Evolutionary conservation across 2,329 filamentous ascomycete genomes (phyloP).

Genomic region (Aureobasidium sp.): DNA sequence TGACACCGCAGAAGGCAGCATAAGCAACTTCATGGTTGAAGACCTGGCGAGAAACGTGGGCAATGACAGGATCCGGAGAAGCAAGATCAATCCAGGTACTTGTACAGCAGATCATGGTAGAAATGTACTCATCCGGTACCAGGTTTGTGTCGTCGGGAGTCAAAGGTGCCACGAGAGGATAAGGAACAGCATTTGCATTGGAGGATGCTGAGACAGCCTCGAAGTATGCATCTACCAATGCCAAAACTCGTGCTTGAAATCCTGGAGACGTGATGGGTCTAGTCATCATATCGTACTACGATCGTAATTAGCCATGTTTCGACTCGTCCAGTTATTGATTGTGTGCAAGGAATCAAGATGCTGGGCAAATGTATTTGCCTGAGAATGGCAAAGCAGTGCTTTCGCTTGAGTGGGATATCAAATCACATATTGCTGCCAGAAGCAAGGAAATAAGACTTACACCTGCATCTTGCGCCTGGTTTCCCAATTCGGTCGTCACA

Average conservation of each 20-base stretch:
- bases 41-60: constrained; percentile 81
- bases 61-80: constrained; percentile 73
- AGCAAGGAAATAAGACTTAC: constrained; percentile 49
- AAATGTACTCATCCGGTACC: constrained; percentile 60
- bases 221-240: constrained; percentile 53
- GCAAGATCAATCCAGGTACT: constrained; percentile 91
- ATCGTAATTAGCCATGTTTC: not conserved
- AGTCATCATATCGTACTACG: constrained; percentile 70
- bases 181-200: constrained; percentile 32
- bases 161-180: constrained; percentile 53
- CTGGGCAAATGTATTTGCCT: not conserved
- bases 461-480: constrained; percentile 54
- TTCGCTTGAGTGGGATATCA: not conserved
- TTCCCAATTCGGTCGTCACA: constrained; percentile 58
- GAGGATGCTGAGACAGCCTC: constrained; percentile 31
- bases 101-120: constrained; percentile 69
- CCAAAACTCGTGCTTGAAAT: constrained; percentile 63
- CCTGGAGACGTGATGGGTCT: constrained; percentile 68
- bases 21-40: constrained; percentile 88
- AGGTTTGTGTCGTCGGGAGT: constrained; percentile 73
- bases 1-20: constrained; percentile 87
- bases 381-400: not conserved
- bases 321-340: not conserved
- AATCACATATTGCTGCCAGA: not conserved
- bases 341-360: not conserved